Percentiles rank a stretch among this genome's conserved stretches.
Evolutionary conservation across 202 grass and related monocot genomes (phyloP).

Genomic region (Elaeis oleifera): DNA sequence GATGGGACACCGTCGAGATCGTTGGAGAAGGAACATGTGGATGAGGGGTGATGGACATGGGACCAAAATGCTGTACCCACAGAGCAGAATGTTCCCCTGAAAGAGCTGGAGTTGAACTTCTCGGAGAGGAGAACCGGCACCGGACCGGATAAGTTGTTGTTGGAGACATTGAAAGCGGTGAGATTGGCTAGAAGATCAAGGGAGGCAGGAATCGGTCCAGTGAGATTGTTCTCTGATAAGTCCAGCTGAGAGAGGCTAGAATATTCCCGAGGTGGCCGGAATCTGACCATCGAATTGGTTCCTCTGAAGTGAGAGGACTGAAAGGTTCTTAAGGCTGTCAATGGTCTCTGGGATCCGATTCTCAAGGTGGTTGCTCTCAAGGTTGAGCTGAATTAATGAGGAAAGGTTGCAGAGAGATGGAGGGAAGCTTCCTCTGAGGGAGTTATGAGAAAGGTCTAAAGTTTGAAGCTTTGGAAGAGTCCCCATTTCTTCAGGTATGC

Average conservation of each 20-base stretch:
- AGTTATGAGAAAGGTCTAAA: slow-evolving; percentile 57
- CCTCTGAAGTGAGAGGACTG: slow-evolving; percentile 45
- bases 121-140: slow-evolving; percentile 51
- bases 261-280: slow-evolving; percentile 59
- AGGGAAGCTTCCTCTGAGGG: slow-evolving; percentile 52
- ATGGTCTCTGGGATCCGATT: slow-evolving; percentile 57
- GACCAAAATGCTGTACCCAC: slow-evolving; percentile 62
- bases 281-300: slow-evolving; percentile 66
- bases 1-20: slow-evolving; percentile 20
- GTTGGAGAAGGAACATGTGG: slow-evolving; percentile 25
- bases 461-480: not conserved
- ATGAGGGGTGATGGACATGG: slow-evolving; percentile 64
- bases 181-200: slow-evolving; percentile 49
- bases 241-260: slow-evolving; percentile 52
- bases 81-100: slow-evolving; percentile 68
- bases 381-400: slow-evolving; percentile 46
- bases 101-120: slow-evolving; percentile 87
- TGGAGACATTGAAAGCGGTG: slow-evolving; percentile 56
- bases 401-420: slow-evolving; percentile 58
- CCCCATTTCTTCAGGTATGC: slow-evolving; percentile 13
- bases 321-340: slow-evolving; percentile 62
- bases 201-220: slow-evolving; percentile 57
- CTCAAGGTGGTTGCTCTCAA: slow-evolving; percentile 58
- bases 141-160: slow-evolving; percentile 65
- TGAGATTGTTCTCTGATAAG: slow-evolving; percentile 75